Conservation (phyloP, 768 basidiomycete genomes). For the Coprinellus aureogranulatus region DNA sequence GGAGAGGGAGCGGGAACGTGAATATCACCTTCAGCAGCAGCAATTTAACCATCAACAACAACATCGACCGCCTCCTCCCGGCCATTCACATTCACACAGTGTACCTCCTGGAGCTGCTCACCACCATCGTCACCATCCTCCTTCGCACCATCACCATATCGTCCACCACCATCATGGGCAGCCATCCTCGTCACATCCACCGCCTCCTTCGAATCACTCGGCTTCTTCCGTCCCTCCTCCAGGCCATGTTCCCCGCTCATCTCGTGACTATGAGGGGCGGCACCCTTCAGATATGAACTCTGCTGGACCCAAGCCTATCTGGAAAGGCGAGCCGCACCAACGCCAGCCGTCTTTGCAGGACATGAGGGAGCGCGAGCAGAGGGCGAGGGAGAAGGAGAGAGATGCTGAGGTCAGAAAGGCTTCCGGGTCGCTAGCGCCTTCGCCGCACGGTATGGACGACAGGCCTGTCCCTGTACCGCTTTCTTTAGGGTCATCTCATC, state of each 20-base stretch:
- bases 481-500: slow-evolving; percentile 5
- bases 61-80: slow-evolving; percentile 22
- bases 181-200: slow-evolving; percentile 7
- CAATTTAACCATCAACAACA: slow-evolving; percentile 33
- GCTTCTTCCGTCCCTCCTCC: slow-evolving; percentile 31
- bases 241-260: not conserved
- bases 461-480: slow-evolving; percentile 6
- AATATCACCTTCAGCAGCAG: slow-evolving; percentile 5
- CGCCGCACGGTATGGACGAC: slow-evolving; percentile 3
- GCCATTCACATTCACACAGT: slow-evolving; percentile 28
- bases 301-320: not conserved
- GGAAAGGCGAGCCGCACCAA: not conserved
- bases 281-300: slow-evolving; percentile 1
- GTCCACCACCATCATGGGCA: slow-evolving; percentile 34
- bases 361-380: slow-evolving; percentile 15
- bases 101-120: slow-evolving; percentile 29
- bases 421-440: slow-evolving; percentile 7
- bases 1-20: slow-evolving; percentile 33
- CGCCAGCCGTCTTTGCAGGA: slow-evolving; percentile 8
- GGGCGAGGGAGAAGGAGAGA: slow-evolving; percentile 16
- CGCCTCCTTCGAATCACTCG: slow-evolving; percentile 20
- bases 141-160: slow-evolving; percentile 55
- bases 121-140: slow-evolving; percentile 46
- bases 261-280: slow-evolving; percentile 10
- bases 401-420: slow-evolving; percentile 11